These are phyloP conservation scores for Piper betle DNA, from an alignment of 164 flowering plant genomes.

Conservation along the genomic window DNA sequence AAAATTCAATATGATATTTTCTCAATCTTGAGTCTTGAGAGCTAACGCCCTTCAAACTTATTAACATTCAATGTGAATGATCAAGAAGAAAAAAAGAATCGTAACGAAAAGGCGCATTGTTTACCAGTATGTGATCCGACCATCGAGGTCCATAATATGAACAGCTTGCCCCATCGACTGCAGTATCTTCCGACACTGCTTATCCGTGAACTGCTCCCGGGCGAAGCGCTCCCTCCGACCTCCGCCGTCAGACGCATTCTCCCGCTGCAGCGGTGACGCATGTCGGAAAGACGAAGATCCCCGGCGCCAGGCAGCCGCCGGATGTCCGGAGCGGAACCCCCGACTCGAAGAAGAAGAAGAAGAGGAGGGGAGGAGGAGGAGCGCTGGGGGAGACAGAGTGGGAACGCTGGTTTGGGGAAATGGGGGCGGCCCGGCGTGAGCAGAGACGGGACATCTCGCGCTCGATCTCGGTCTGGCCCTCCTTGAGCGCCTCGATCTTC, in stretches of 20 bases:
- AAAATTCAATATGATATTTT: too few species aligned
- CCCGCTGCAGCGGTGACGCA: constrained; percentile 79
- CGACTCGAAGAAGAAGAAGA: constrained; percentile 14
- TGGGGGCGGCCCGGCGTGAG: constrained; percentile 5
- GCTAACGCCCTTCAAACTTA: too few species aligned
- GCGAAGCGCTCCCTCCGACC: background rate
- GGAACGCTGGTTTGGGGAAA: constrained; percentile 33
- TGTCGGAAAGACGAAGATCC: constrained; percentile 50
- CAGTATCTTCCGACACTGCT: constrained; percentile 70
- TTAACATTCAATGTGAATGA: too few species aligned
- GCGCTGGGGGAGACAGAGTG: constrained; percentile 66
- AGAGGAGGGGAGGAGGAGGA: constrained; percentile 45
- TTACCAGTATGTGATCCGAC: constrained; percentile 70
- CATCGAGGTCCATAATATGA: constrained; percentile 57
- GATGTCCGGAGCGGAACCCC: constrained; percentile 8
- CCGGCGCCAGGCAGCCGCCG: constrained; percentile 21
- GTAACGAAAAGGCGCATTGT: background rate
- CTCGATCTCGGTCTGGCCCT: constrained; percentile 56
- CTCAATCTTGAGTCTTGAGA: too few species aligned
- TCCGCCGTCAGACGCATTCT: constrained; percentile 15
- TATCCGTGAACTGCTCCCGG: constrained; percentile 30
- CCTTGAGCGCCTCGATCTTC: constrained; percentile 69
- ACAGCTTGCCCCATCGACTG: constrained; percentile 92
- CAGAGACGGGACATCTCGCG: constrained; percentile 65
- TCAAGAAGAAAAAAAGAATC: background rate